phyloP scores from a whole-genome alignment of 1,284 basidiomycete species.

The Pseudomicrostroma phylloplanum region DNA sequence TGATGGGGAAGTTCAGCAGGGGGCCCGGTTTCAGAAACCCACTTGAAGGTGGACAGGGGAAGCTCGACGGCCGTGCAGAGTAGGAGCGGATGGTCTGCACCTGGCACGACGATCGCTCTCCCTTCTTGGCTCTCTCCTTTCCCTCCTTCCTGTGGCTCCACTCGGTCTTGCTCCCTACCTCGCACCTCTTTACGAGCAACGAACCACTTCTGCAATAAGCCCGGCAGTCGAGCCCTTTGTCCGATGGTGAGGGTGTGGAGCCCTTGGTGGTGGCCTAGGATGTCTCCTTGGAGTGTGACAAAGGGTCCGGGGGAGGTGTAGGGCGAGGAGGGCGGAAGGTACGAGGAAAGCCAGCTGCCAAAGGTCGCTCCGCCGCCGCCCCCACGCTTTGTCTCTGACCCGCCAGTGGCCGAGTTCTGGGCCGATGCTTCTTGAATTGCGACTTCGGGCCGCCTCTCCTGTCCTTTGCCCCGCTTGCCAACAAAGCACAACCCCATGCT shows the following conservation, averaged over 20 bases:
- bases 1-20: not conserved
- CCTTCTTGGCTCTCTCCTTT: not conserved
- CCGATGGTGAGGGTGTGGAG: constrained; percentile 87
- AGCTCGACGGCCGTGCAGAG: constrained; percentile 49
- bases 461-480: constrained; percentile 63
- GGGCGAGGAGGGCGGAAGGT: constrained; percentile 57
- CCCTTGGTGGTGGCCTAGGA: constrained; percentile 65
- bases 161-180: constrained; percentile 58
- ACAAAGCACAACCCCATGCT: constrained; percentile 98
- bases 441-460: constrained; percentile 69
- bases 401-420: not conserved
- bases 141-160: not conserved
- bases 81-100: constrained; percentile 66
- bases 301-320: constrained; percentile 64
- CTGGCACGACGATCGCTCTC: constrained; percentile 60
- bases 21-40: constrained; percentile 20
- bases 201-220: constrained; percentile 64
- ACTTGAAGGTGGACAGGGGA: constrained; percentile 17
- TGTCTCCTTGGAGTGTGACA: constrained; percentile 55
- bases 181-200: constrained; percentile 67
- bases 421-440: constrained; percentile 2
- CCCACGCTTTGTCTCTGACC: not conserved
- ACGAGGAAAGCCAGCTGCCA: not conserved
- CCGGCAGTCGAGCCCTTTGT: constrained; percentile 64
- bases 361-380: too few species aligned